Evolutionary conservation across 1,139 yeast genomes (phyloP).

Genomic region (Debaryomycetaceae sp.): DNA sequence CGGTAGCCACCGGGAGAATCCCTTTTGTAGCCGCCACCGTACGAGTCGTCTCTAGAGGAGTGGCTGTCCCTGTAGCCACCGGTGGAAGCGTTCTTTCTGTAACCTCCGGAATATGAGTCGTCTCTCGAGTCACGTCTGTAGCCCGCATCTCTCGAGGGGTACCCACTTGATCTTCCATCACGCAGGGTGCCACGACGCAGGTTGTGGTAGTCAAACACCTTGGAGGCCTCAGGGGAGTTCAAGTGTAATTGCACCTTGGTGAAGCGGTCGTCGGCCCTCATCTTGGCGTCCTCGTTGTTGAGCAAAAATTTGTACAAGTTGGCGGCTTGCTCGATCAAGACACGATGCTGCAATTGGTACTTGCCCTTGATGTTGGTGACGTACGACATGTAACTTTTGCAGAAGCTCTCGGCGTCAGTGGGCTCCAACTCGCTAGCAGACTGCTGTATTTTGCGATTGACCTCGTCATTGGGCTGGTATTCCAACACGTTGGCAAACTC

Average conservation of each 20-base stretch:
- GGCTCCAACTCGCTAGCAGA: conserved; percentile 9
- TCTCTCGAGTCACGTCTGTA: too few species aligned
- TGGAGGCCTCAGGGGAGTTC: conserved; percentile 4
- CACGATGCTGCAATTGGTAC: conserved; percentile 4
- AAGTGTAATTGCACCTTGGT: conserved; percentile 6
- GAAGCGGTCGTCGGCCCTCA: conserved; percentile 9
- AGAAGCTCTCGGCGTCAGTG: conserved; percentile 3
- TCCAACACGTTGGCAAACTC: conserved; percentile 37
- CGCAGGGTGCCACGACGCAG: too few species aligned
- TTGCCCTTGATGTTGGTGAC: conserved; percentile 4
- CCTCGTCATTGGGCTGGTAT: conserved; percentile 21
- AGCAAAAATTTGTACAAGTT: conserved; percentile 3
- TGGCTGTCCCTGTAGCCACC: too few species aligned
- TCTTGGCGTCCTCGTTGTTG: conserved; percentile 6
- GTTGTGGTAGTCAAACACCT: conserved; percentile 9
- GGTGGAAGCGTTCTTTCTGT: too few species aligned
- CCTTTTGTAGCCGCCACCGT: too few species aligned
- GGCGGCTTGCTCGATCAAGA: conserved; percentile 4
- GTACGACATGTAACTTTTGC: conserved; percentile 5
- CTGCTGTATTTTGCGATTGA: conserved; percentile 19
- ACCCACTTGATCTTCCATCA: too few species aligned
- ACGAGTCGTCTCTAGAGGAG: too few species aligned
- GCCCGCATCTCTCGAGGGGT: too few species aligned
- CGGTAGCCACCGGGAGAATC: too few species aligned
- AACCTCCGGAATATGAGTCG: too few species aligned